Base-by-base conservation (phyloP, 2,329 filamentous ascomycete species). In the Pseudogymnoascus sp. region DNA sequence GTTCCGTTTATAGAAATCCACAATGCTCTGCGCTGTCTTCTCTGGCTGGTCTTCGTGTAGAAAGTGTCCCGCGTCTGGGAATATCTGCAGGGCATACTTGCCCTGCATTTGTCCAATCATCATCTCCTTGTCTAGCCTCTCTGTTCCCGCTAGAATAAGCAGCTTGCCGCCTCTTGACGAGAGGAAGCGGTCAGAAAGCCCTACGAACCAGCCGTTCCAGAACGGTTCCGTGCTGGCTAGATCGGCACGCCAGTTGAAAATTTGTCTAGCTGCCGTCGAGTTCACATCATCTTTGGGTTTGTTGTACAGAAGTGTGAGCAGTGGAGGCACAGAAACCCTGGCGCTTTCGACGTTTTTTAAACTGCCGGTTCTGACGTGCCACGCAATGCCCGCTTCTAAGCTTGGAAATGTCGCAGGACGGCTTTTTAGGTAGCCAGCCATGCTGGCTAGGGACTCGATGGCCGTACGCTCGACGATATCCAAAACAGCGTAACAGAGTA, bases 81-180 rank as follows among this genome's bases (percentile, higher is more conserved):
- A 89, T 5, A 99, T 92, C 68, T 96, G 90, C 52, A 99, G 79
- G 62, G 96, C 92, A 72, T 97, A 99, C 80, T 97, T 97, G 4
- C 92, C 92, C 79, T 97, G 92, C 92, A 97, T 97, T 76, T 97
- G 92, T 13, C 92, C 92, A 73, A 97, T 96, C 74, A 90, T 96
- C 70, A 97, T 76, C 71, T 96, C 92, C 67, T 90, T 96, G 72
- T 97, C 92, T 62, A 97, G 74, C 58, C 92, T 81, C 76, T 97
- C 93, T 9, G 92, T 96, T 15, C 92, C 92, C 2, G 92, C 93
- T 33, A 97, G 81, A 60, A 97, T 76, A 59, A 97, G 77, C 64
- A 96, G 74, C 74, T 97, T 97, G 7, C 92, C 92, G 29, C 90
- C 92, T 65, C 82, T 86, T 0, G 89, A 90, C 60, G 80, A 82